Evolutionary conservation across 176 grass and related monocot species (phyloP).

Genomic region (Calamus simplicifolius): DNA sequence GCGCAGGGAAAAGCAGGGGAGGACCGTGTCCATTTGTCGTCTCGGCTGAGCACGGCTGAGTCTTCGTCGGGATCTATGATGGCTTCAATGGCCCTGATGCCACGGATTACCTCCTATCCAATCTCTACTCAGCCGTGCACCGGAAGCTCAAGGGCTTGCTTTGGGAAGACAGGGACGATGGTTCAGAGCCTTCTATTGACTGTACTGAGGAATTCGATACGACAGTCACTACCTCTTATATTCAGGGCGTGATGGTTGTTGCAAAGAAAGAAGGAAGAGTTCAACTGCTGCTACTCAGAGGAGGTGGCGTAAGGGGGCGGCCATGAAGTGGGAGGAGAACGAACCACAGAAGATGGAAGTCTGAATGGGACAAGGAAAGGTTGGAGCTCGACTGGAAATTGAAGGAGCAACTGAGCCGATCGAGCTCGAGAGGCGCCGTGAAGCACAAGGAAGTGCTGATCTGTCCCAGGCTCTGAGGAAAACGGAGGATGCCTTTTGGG

Average conservation of each 20-base stretch:
- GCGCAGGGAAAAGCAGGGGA: constrained; percentile 92
- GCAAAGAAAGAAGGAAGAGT: not conserved
- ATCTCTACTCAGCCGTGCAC: constrained; percentile 85
- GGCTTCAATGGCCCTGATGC: constrained; percentile 98
- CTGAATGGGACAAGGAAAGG: not conserved
- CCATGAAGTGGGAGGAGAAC: too few species aligned
- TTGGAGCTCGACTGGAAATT: constrained; percentile 9
- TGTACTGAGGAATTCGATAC: not conserved
- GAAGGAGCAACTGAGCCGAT: constrained; percentile 22
- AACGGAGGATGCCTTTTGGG: constrained; percentile 64
- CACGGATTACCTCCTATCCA: constrained; percentile 80
- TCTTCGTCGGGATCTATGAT: constrained; percentile 97
- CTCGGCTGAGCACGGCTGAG: constrained; percentile 76
- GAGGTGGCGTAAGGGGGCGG: too few species aligned
- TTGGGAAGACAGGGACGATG: constrained; percentile 27
- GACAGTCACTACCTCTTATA: not conserved
- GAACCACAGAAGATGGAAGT: too few species aligned
- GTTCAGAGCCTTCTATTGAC: not conserved
- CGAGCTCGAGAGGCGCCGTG: not conserved
- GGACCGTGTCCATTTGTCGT: constrained; percentile 88
- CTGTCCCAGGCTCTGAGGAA: constrained; percentile 61
- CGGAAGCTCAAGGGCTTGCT: constrained; percentile 65
- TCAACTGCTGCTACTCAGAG: not conserved
- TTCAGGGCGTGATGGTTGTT: not conserved
- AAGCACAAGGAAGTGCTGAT: constrained; percentile 60